Base-by-base conservation (phyloP, 2,329 filamentous ascomycete species). In the Exophiala bonariae region DNA sequence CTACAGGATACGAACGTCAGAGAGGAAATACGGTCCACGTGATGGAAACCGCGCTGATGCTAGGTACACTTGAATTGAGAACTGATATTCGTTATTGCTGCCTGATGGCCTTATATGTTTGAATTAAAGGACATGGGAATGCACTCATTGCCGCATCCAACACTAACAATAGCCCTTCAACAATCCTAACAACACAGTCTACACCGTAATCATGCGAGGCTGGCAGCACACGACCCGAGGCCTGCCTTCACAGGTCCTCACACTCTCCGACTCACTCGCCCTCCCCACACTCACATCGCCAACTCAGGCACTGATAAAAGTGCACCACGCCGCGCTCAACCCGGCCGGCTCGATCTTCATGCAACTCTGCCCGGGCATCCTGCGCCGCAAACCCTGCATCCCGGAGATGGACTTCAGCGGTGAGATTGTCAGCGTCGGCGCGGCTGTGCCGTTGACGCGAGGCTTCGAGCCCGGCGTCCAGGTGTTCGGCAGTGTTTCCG, bases 331-430 rank as follows among this genome's bases (percentile, higher is more conserved):
- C 3, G 41, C 41, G 4, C 32, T 44, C 6, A 44, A 44, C 26
- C 41, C 41, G 17, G 41, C 17, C 16, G 41, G 41, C 11, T 44
- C 41, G 6, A 35, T 44, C 5, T 35, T 44, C 30, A 44, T 44
- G 41, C 41, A 35, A 14, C 32, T 44, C 26, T 44, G 41, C 35
- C 41, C 41, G 14, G 34, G 20, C 2, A 35, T 34, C 18, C 41
- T 44, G 13, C 26, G 32, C 13, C 14, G 20, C 16, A 44, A 44
- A 31, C 32, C 41, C 14, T 33, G 41, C 20, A 44, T 44, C 23
- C 41, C 41, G 3, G 41, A 44, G n/a, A 35, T 44, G 41, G 41
- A 44, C 32, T 44, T 44, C 16, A 14, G 30, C 7, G 41, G 41
- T n/a, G n/a, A 36, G 31, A 22, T 44, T 14, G 41, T 36, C 6